Evolutionary conservation across 2,329 filamentous ascomycete genomes (phyloP), one percentile per base, ranked within the genome.

Genomic region (Gyromitra esculenta): DNA sequence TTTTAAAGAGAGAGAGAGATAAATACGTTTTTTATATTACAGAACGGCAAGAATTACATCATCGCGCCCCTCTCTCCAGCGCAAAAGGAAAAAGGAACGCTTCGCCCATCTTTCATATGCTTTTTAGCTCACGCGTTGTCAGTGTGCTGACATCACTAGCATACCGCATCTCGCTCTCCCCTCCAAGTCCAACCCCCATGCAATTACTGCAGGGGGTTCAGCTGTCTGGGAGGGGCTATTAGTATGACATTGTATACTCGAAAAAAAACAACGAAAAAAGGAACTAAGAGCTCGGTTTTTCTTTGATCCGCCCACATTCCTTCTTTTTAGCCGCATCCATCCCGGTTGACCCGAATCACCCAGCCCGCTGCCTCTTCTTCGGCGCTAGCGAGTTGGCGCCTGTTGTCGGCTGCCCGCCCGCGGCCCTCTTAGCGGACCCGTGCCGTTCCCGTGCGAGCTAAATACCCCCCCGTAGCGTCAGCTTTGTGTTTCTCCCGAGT

Each of bases 401-500:
- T n/a, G 76, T 67, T 25, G 43, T 69, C 60, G 57, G 63, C 62
- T 54, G 69, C 70, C 69, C 71, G 56, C 45, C 35, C 65, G 62
- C 72, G 21, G 57, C 54, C 45, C 64, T 71, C 72, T 77, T 79
- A n/a, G 69, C 63, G 35, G 76, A 71, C 48, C 76, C 79, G 70
- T 79, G 76, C 62, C 79, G 79, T 78, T 80, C 79, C 68, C 79
- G 76, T 41, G 79, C 79, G 37, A 79, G 73, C 76, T 80, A 62
- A 77, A 59, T 54, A 21, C 50, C 21, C 52, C 63, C 48, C 41
- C 57, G 31, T n/a, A 54, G 56, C 37, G 72, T 71, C 68, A 71
- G 72, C 56, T 37, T 18, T 54, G 25, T 21, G 37, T 35, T 50
- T 54, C n/a, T 54, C 7, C 59, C 67, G 60, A 57, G 21, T 41